Percentiles rank a stretch among this genome's conserved stretches.
These are phyloP conservation scores for Mortierella sp. DNA, from an alignment of 371 early-diverging fungal species.

Conservation along the genomic window DNA sequence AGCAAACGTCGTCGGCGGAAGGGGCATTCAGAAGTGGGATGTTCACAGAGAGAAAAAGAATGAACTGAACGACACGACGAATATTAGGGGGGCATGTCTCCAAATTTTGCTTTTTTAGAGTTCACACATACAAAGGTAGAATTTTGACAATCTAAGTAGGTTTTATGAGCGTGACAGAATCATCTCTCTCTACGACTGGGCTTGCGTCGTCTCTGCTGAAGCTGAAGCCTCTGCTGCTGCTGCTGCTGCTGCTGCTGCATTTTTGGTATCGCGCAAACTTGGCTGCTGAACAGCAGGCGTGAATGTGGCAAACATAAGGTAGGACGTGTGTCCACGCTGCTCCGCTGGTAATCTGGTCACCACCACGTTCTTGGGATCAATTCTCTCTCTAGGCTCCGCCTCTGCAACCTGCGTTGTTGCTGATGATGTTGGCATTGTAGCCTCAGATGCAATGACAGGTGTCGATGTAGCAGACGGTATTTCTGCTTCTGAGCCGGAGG, in stretches of 20 bases:
- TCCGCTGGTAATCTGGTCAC: slow-evolving; percentile 52
- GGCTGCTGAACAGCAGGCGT: slow-evolving; percentile 57
- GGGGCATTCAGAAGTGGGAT: slow-evolving; percentile 4
- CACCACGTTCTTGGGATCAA: slow-evolving; percentile 40
- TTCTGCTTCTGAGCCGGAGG: slow-evolving; percentile 25
- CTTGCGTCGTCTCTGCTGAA: too few relatives aligned
- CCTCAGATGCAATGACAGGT: slow-evolving; percentile 6
- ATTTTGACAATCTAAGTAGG: too few relatives aligned
- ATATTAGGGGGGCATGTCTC: too few relatives aligned
- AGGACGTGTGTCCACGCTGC: slow-evolving; percentile 89
- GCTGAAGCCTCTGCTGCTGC: too few relatives aligned
- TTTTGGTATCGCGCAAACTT: too few relatives aligned
- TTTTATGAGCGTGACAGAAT: too few relatives aligned
- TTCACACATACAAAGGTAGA: too few relatives aligned
- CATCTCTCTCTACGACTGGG: too few relatives aligned
- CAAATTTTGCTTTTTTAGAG: too few relatives aligned
- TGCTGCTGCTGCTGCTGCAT: too few relatives aligned
- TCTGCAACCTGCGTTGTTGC: neutral
- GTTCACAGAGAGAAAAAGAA: too few relatives aligned
- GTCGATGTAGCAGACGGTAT: neutral
- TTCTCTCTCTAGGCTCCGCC: slow-evolving; percentile 31
- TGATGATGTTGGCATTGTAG: slow-evolving; percentile 11
- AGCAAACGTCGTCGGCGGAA: slow-evolving; percentile 2
- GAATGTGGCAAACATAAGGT: slow-evolving; percentile 91
- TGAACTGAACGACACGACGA: too few relatives aligned